Evolutionary conservation across 805 yeast genomes (phyloP).

Genomic region (Saturnispora halmiae): DNA sequence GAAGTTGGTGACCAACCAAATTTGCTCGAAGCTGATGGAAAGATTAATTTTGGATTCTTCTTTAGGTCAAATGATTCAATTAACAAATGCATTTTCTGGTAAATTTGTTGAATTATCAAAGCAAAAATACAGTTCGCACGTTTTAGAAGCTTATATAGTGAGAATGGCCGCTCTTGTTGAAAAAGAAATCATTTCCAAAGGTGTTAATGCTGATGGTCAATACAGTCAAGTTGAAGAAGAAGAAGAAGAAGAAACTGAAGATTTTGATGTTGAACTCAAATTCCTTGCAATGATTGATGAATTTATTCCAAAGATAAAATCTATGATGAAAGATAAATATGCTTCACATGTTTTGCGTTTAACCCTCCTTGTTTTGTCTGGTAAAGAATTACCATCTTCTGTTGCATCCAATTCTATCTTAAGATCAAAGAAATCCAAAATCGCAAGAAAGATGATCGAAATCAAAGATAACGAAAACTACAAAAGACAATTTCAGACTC

Average conservation of each 20-base stretch:
- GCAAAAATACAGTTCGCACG: constrained; percentile 92
- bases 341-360: constrained; percentile 83
- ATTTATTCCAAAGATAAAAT: constrained; percentile 46
- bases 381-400: constrained; percentile 68
- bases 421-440: constrained; percentile 75
- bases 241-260: constrained; percentile 30
- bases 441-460: constrained; percentile 89
- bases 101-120: constrained; percentile 67
- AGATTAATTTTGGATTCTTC: constrained; percentile 63
- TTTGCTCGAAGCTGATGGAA: constrained; percentile 88
- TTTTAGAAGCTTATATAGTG: constrained; percentile 75
- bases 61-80: constrained; percentile 52
- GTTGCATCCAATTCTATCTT: constrained; percentile 59
- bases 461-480: constrained; percentile 71
- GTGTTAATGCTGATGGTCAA: constrained; percentile 27
- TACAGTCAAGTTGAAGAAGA: constrained; percentile 28
- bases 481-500: constrained; percentile 57
- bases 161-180: constrained; percentile 68
- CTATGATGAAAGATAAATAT: constrained; percentile 66
- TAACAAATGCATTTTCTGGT: constrained; percentile 63
- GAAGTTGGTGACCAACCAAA: constrained; percentile 87
- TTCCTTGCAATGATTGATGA: constrained; percentile 60
- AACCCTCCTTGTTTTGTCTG: constrained; percentile 61
- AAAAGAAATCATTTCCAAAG: constrained; percentile 50
- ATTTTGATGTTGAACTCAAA: constrained; percentile 55